phyloP scores from a whole-genome alignment of 2,329 filamentous ascomycete genomes.

The Bipolaris bicolor region DNA sequence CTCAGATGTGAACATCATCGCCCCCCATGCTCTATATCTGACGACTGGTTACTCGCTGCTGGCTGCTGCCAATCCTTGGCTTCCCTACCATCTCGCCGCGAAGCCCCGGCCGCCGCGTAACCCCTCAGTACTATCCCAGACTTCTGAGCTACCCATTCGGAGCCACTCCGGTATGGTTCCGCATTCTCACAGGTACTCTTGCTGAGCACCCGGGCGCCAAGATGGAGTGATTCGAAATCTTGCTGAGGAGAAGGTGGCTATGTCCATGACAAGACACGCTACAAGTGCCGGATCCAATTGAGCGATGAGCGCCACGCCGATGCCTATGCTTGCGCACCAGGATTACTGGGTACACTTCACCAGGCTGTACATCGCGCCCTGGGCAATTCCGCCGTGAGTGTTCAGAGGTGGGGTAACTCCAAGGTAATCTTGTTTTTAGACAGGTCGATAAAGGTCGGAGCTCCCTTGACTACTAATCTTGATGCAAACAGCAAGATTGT shows the following conservation, averaged over 20 bases:
- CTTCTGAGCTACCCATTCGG: not conserved
- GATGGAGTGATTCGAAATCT: not conserved
- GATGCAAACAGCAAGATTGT: not conserved
- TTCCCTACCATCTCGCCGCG: not conserved
- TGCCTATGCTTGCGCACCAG: constrained; percentile 9
- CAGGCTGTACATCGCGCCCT: not conserved
- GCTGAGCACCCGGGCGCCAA: not conserved
- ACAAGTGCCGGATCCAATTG: constrained; percentile 6
- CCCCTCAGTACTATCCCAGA: not conserved
- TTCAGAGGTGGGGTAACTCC: not conserved
- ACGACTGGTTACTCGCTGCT: not conserved
- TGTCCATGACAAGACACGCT: constrained; percentile 9
- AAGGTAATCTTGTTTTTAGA: not conserved
- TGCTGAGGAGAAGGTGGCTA: constrained; percentile 5
- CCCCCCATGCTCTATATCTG: not conserved
- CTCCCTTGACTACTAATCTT: not conserved
- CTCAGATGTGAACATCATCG: not conserved
- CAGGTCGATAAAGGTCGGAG: not conserved
- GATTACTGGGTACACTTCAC: not conserved
- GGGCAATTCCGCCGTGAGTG: not conserved
- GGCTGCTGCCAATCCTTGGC: not conserved
- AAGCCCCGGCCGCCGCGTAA: constrained; percentile 6
- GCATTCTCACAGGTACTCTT: not conserved
- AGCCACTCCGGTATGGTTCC: not conserved
- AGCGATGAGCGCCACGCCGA: constrained; percentile 3